phyloP scores from a whole-genome alignment of 1,284 basidiomycete species.

The Puccinia triticina region DNA sequence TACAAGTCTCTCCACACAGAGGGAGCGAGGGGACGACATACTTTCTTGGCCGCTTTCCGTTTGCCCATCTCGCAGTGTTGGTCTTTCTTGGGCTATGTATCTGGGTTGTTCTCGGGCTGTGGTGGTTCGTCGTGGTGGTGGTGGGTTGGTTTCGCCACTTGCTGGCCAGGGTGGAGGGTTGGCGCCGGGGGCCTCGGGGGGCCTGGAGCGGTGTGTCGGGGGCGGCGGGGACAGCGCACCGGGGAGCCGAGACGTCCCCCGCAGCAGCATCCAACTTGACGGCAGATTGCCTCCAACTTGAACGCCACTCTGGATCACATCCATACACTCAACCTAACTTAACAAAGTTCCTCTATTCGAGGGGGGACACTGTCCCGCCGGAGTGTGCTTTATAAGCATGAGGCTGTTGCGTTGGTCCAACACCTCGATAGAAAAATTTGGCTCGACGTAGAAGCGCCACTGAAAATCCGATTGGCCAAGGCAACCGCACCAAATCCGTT shows the following conservation, averaged over 20 bases:
- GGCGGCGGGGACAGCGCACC: no score
- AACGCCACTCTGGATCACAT: no score
- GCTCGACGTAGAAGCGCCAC: conserved; percentile 37
- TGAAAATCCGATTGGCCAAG: conserved; percentile 42
- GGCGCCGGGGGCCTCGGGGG: background rate
- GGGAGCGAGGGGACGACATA: background rate
- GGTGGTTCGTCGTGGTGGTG: no score
- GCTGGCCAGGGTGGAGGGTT: no score
- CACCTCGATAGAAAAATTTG: conserved; percentile 45
- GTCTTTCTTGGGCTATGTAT: background rate
- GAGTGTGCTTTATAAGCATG: conserved; percentile 45
- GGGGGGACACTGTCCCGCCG: background rate
- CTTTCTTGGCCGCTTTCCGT: conserved; percentile 50
- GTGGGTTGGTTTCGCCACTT: no score
- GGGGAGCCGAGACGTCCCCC: no score
- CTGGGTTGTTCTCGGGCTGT: background rate
- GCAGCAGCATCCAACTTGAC: no score
- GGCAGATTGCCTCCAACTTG: no score
- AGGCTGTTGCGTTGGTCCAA: conserved; percentile 23
- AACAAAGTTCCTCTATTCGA: no score
- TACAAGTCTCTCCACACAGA: background rate
- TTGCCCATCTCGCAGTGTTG: conserved; percentile 38
- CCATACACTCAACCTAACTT: no score
- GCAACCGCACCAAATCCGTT: conserved; percentile 38
- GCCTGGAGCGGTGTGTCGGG: no score